A percentile compares a stretch with the other conserved stretches of the same genome.
Evolutionary conservation across 495 filamentous ascomycete species (phyloP).

Genomic region (Penicillium dipodomyicola): DNA sequence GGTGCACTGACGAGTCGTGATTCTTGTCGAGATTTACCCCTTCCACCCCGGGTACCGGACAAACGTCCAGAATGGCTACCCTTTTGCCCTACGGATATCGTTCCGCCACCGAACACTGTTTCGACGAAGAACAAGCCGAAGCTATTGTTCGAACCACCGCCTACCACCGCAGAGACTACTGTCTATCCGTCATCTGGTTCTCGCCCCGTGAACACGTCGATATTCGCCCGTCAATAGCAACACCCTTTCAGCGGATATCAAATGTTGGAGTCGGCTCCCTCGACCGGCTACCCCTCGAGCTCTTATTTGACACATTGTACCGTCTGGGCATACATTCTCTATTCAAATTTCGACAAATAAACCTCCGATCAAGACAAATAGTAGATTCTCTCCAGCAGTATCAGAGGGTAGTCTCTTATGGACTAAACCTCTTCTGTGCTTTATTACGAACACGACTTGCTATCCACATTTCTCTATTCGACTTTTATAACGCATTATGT

Average conservation of each 20-base stretch:
- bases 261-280: slow-evolving; percentile 30
- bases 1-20: too few relatives aligned
- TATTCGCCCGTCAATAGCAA: slow-evolving; percentile 28
- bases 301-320: slow-evolving; percentile 33
- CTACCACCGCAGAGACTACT: slow-evolving; percentile 38
- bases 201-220: slow-evolving; percentile 22
- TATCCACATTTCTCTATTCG: slow-evolving; percentile 28
- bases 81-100: neutral
- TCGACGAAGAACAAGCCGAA: slow-evolving; percentile 10
- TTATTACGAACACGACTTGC: slow-evolving; percentile 37
- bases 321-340: slow-evolving; percentile 38
- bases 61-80: neutral
- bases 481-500: slow-evolving; percentile 36
- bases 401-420: slow-evolving; percentile 32
- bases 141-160: slow-evolving; percentile 28
- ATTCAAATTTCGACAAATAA: slow-evolving; percentile 40
- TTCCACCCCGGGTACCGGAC: too few relatives aligned
- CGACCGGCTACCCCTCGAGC: slow-evolving; percentile 37
- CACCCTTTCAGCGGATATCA: slow-evolving; percentile 30
- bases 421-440: slow-evolving; percentile 40
- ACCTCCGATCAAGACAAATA: slow-evolving; percentile 31
- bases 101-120: neutral
- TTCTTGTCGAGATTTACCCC: too few relatives aligned
- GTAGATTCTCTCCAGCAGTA: slow-evolving; percentile 38
- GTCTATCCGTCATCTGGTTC: slow-evolving; percentile 36